These are phyloP conservation scores for Fulvia fulva DNA, from an alignment of 2,329 filamentous ascomycete genomes.

Conservation along the genomic window DNA sequence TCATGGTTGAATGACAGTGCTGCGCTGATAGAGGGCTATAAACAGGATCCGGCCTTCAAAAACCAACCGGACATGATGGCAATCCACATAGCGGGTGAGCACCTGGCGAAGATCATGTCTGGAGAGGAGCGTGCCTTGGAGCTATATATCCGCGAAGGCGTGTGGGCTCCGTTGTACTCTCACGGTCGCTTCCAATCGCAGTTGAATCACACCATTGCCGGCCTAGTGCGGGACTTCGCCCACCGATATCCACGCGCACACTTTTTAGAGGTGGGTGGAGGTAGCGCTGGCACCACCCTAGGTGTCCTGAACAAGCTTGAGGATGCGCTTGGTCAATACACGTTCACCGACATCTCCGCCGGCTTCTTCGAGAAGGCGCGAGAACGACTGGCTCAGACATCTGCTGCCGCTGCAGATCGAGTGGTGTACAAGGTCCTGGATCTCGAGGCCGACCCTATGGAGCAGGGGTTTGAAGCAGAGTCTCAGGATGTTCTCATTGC, in stretches of 20 bases:
- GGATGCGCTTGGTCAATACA: constrained; percentile 38
- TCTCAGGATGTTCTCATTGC: constrained; percentile 29
- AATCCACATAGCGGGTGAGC: constrained; percentile 30
- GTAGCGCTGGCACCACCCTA: constrained; percentile 43
- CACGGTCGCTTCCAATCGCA: constrained; percentile 38
- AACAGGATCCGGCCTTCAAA: constrained; percentile 7
- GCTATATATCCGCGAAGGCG: constrained; percentile 15
- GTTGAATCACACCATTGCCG: constrained; percentile 30
- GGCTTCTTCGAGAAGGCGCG: constrained; percentile 40
- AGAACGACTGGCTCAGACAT: constrained; percentile 13
- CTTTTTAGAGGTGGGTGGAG: constrained; percentile 45
- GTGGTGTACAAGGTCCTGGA: constrained; percentile 31
- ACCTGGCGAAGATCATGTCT: constrained; percentile 34
- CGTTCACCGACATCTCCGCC: constrained; percentile 45
- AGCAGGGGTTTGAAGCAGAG: constrained; percentile 34
- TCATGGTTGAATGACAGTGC: constrained; percentile 14
- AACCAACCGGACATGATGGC: constrained; percentile 16
- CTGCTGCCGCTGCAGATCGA: constrained; percentile 25
- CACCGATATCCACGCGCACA: constrained; percentile 43
- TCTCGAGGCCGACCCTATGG: constrained; percentile 29
- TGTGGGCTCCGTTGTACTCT: constrained; percentile 24
- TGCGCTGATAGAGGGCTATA: constrained; percentile 15
- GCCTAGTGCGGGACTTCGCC: constrained; percentile 24
- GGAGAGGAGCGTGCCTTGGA: constrained; percentile 23
- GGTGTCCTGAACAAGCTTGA: constrained; percentile 34